Base-by-base conservation (phyloP, 305 asterid species). In the Solanum chacoense region DNA sequence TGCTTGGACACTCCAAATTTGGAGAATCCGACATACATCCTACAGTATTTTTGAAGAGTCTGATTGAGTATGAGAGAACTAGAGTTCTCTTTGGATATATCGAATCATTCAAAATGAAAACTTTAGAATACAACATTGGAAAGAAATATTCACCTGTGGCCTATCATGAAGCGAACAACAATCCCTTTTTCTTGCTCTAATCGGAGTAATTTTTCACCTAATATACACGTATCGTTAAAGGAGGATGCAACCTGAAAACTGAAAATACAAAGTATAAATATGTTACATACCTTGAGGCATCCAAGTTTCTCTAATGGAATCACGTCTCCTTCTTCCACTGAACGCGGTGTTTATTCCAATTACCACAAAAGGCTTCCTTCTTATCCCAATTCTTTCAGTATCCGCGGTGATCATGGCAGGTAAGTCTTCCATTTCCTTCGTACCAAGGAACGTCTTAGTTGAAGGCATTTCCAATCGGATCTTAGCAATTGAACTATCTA, bases 251-350 rank as follows among this genome's bases (percentile, higher is more conserved):
- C 22, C 38, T 36, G 31, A 3, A 81, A 63, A 71, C 9, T 9
- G 24, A 87, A 29, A 86, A 8, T 9, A 7, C 8, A 0, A 38
- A 10, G 38, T 14, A 7, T 38, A 38, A 24, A 13, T 24, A 38
- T 3, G 69, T 31, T 72, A 50, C 63, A 2, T 50, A 94, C 99
- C 99, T 95, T 88, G 93, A 71, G 97, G 99, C 98, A 95, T 93
- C 99, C 99, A 96, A 18, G 98, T 96, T 83, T 94, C 96, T 87
- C 98, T 91, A 89, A 96, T 85, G 22, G 99, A 95, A 94, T 95
- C 98, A 14, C 99, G 98, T 89, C 99, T 94, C 93, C 91, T 95
- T 91, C 98, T 91, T 90, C 98, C 93, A 89, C 99, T 96, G 88
- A 96, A 96, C 11, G 98, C 99, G 0, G 98, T 96, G 93, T 94